phyloP scores from a whole-genome alignment of 2,329 filamentous ascomycete genomes.

The Leptographium lundbergii region DNA sequence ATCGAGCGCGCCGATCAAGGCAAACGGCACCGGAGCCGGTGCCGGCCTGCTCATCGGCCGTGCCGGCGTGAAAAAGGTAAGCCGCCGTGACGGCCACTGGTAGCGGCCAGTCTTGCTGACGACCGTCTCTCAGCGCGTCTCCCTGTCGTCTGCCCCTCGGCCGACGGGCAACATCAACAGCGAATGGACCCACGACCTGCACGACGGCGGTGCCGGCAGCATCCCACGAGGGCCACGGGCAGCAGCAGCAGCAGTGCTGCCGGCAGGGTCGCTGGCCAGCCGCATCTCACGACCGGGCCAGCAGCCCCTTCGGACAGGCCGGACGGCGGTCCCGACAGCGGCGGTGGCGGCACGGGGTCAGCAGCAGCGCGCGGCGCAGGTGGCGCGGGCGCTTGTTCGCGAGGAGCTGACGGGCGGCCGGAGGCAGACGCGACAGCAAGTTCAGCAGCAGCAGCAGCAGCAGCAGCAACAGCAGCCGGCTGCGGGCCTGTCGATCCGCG shows the following conservation, averaged over 20 bases:
- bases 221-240: conserved; percentile 10
- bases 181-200: conserved; percentile 62
- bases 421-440: conserved; percentile 17
- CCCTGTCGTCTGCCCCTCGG: conserved; percentile 19
- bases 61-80: conserved; percentile 61
- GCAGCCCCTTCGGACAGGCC: background rate
- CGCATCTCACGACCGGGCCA: conserved; percentile 24
- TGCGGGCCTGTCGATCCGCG: conserved; percentile 55
- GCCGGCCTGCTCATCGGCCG: conserved; percentile 53
- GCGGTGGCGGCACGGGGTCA: conserved; percentile 3
- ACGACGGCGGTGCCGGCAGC: conserved; percentile 24
- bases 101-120: background rate
- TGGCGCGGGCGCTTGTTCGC: conserved; percentile 32
- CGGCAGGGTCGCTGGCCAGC: conserved; percentile 28
- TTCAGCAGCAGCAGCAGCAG: conserved; percentile 7
- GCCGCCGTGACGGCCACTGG: background rate
- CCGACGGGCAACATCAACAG: conserved; percentile 41
- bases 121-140: conserved; percentile 15
- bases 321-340: background rate
- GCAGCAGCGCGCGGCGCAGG: conserved; percentile 25
- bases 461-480: conserved; percentile 16
- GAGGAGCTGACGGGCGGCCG: conserved; percentile 18
- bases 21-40: conserved; percentile 29
- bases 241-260: conserved; percentile 12
- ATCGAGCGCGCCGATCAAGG: conserved; percentile 33